A percentile compares a stretch with the other conserved stretches of the same genome.
phyloP scores from a whole-genome alignment of 2,329 filamentous ascomycete genomes.

The Penicillium capsulatum region DNA sequence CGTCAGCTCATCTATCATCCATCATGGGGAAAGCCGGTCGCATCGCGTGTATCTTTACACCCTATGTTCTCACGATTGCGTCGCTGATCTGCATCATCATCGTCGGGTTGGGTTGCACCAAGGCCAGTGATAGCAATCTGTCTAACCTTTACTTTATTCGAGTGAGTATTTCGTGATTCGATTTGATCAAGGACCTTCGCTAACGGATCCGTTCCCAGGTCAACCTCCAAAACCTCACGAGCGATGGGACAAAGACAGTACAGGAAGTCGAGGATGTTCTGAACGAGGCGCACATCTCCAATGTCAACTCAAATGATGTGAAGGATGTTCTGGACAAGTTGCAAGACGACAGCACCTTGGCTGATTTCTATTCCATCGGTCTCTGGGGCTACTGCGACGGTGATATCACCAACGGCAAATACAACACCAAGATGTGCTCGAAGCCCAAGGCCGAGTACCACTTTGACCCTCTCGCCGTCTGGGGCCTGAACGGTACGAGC shows the following conservation, averaged over 20 bases:
- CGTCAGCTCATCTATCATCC: slow-evolving; percentile 2
- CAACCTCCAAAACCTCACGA: slow-evolving; percentile 59
- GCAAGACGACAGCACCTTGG: slow-evolving; percentile 54
- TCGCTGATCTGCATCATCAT: slow-evolving; percentile 65
- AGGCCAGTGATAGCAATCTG: slow-evolving; percentile 45
- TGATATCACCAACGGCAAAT: slow-evolving; percentile 51
- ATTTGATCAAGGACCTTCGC: not conserved
- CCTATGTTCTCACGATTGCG: slow-evolving; percentile 74
- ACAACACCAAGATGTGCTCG: slow-evolving; percentile 60
- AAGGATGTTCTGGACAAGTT: slow-evolving; percentile 35
- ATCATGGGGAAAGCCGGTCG: slow-evolving; percentile 70
- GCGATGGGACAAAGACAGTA: slow-evolving; percentile 38
- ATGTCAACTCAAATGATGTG: slow-evolving; percentile 38
- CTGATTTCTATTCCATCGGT: slow-evolving; percentile 73
- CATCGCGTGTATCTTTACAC: slow-evolving; percentile 80
- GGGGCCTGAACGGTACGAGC: slow-evolving; percentile 55
- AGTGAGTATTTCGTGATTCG: slow-evolving; percentile 36
- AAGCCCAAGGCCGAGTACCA: slow-evolving; percentile 72
- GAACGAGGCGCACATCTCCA: slow-evolving; percentile 31
- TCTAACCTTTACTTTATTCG: slow-evolving; percentile 55
- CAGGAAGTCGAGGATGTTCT: slow-evolving; percentile 30
- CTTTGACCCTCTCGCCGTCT: slow-evolving; percentile 64
- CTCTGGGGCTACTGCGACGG: slow-evolving; percentile 84
- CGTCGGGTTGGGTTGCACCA: slow-evolving; percentile 56
- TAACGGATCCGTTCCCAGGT: slow-evolving; percentile 37